A percentile compares a stretch with the other conserved stretches of the same genome.
Evolutionary conservation across 179 eudicot species (phyloP).

Genomic region (Amaranthus tricolor): DNA sequence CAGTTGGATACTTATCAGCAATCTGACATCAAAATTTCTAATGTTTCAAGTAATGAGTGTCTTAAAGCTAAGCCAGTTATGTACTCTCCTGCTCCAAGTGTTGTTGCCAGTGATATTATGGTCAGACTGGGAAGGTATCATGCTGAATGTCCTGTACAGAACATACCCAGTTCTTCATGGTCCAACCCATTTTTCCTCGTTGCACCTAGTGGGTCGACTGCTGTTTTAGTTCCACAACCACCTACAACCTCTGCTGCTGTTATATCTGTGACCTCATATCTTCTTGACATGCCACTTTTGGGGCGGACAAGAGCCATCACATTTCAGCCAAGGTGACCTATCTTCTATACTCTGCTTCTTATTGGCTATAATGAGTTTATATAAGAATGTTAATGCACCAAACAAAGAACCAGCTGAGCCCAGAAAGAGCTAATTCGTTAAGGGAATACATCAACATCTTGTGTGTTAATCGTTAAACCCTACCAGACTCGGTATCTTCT

Average conservation of each 20-base stretch:
- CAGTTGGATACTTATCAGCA: slow-evolving; percentile 30
- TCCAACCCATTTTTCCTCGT: slow-evolving; percentile 82
- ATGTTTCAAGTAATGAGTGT: slow-evolving; percentile 27
- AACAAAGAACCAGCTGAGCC: neutral
- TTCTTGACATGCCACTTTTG: slow-evolving; percentile 70
- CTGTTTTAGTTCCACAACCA: slow-evolving; percentile 72
- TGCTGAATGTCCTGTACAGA: slow-evolving; percentile 39
- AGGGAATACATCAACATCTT: neutral
- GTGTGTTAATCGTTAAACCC: neutral
- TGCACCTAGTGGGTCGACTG: slow-evolving; percentile 86
- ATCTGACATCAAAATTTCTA: slow-evolving; percentile 29
- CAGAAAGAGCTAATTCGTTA: neutral
- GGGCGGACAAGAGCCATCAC: slow-evolving; percentile 87
- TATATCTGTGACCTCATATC: slow-evolving; percentile 78
- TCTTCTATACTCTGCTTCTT: neutral
- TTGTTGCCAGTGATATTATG: slow-evolving; percentile 57
- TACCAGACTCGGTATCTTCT: neutral
- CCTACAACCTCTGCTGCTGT: slow-evolving; percentile 55
- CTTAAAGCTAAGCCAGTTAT: slow-evolving; percentile 60
- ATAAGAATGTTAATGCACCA: neutral
- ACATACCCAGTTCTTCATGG: slow-evolving; percentile 53
- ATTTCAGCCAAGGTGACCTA: slow-evolving; percentile 84
- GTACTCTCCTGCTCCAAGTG: slow-evolving; percentile 81
- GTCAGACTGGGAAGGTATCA: slow-evolving; percentile 61
- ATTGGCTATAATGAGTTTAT: slow-evolving; percentile 1